Base-by-base conservation (phyloP, 2,329 filamentous ascomycete genomes). In the Trichoderma koningiopsis region DNA sequence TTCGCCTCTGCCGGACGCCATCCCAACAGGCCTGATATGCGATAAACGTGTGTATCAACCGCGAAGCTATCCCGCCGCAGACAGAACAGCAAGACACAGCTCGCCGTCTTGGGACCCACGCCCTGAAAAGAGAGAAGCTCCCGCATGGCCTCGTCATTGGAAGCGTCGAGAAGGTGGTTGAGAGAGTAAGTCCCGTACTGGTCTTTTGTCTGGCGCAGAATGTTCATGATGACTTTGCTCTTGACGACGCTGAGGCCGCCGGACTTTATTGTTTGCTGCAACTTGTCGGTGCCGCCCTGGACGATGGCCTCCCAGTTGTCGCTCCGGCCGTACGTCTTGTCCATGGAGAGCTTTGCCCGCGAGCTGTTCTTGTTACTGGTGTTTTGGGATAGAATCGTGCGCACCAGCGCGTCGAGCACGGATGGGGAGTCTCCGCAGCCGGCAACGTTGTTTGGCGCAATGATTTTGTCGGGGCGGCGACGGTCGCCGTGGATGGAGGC, bases 171-270 rank as follows among this genome's bases (percentile, higher is more conserved):
- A 14, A 87, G 76, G 72, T 86, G 83, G 68, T 87, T 83, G 1
- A 87, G 79, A 19, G 82, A 83, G 73, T 84, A 85, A 1, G 24
- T 56, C 4, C 82, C 83, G 74, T 83, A 77, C 35, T 74, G 73
- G 27, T 73, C 76, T 64, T 87, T 83, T 47, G 89, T 91, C 75
- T 92, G 89, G 59, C 85, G 81, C 74, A 95, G 81, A 65, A 93
- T 90, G 43, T 81, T 79, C 72, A 94, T 87, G 73, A 95, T 92
- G 73, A 89, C 88, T 69, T 87, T 89, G 75, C 88, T 91, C 79
- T 95, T 96, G n/a, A 87, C 83, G 43, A 86, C 86, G 16, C 89
- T 90, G 1, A 95, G 82, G 0, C 92, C 92, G 35, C 92, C 92
- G 29, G 84, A 84, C 76, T 88, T 88, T 75, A 94, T 94, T 0